Conservation (phyloP, 2,329 filamentous ascomycete genomes). For the Aureobasidium sp. region DNA sequence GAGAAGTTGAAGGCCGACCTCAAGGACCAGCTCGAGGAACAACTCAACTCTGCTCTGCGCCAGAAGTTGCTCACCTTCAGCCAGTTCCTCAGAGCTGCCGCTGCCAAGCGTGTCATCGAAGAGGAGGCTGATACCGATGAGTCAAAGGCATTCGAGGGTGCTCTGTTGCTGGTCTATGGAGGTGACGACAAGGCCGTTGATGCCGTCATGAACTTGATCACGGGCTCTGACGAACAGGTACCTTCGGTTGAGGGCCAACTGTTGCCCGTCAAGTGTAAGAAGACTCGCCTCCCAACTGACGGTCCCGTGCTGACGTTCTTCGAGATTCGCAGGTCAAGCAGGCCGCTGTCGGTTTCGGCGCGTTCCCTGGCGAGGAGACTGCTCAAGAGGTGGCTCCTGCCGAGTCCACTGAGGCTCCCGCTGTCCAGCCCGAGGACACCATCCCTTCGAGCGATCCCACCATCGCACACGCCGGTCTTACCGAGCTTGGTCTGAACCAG, state of each 20-base stretch:
- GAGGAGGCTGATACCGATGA: constrained; percentile 60
- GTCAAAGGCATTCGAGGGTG: constrained; percentile 72
- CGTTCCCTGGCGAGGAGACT: constrained; percentile 46
- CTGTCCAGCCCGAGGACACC: constrained; percentile 19
- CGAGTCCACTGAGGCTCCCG: constrained; percentile 33
- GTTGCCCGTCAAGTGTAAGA: constrained; percentile 64
- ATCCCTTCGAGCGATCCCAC: constrained; percentile 51
- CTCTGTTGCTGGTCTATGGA: constrained; percentile 67
- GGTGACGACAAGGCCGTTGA: constrained; percentile 66
- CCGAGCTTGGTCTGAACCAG: constrained; percentile 48
- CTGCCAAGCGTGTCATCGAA: constrained; percentile 61
- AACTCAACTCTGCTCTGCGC: constrained; percentile 42
- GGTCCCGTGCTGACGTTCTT: background rate
- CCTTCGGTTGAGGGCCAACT: constrained; percentile 55
- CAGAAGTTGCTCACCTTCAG: constrained; percentile 62
- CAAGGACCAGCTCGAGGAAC: constrained; percentile 44
- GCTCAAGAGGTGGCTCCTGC: constrained; percentile 31
- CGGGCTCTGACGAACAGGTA: constrained; percentile 60
- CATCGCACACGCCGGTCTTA: constrained; percentile 55
- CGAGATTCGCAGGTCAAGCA: constrained; percentile 31
- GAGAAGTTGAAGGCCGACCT: constrained; percentile 46
- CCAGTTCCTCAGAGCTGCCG: constrained; percentile 71
- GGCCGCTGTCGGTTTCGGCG: constrained; percentile 37
- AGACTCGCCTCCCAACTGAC: background rate
- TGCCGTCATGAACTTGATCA: constrained; percentile 67